Evolutionary conservation across 192 early-diverging fungal species (phyloP), one percentile per base, ranked within the genome.

Genomic region (Piromyces finnis): DNA sequence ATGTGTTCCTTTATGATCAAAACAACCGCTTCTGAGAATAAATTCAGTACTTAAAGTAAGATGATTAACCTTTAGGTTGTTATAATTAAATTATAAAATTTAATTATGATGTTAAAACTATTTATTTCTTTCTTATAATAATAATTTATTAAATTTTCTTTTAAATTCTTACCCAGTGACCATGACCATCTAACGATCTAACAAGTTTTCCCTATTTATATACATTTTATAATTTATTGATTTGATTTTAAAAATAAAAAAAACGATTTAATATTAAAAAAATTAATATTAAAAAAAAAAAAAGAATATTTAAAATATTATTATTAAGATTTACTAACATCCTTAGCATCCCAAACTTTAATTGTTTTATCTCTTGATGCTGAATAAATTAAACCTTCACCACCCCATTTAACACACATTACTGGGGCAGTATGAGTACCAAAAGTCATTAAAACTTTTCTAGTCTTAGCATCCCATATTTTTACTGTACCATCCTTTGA

Each of bases 351-450:
- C 96, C 97, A 99, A 29, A 98, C 94, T 83, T 96, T 95, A 83
- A 99, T 97, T 1, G 94, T 92, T 84, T 97, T 98, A 83, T 99
- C 97, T 78, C 94, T 90, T 22, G 95, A 96, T 14, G 90, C 93
- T 18, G 95, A 92, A 86, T 99, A 99, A 77, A 99, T 89, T 77
- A 95, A 87, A 0, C 96, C 96, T 68, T 97, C 94, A 30, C 96
- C 97, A 79, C 95, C 97, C 96, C 97, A 99, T 83, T 94, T 94
- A 26, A 98, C 92, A 85, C 94, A 94, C 78, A 95, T 97, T 14
- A 98, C 94, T 0, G 96, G 93, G 0, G 93, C 94, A 0, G 96
- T 99, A 84, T 99, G 97, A 78, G 94, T 92, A 2, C 94, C 84
- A 78, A 99, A 89, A 5, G 94, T 91, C 30, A 96, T 89, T 29